Conservation (phyloP, 805 yeast genomes). For the Peterozyma toletana region DNA sequence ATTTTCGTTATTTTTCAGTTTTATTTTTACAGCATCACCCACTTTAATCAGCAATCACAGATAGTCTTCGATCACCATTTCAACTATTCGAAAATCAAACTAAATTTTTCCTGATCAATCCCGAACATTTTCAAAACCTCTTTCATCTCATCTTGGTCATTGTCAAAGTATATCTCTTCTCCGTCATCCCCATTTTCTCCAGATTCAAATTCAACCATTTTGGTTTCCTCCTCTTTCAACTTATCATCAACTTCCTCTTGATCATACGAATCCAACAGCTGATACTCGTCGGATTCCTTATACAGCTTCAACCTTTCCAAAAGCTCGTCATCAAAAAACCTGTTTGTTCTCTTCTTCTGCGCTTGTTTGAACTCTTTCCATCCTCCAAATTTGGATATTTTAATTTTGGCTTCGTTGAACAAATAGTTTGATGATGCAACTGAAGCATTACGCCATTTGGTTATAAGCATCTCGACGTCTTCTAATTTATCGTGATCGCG, state of each 20-base stretch:
- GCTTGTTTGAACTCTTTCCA: conserved; percentile 2
- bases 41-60: no score
- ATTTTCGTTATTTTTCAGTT: no score
- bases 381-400: conserved; percentile 1
- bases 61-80: no score
- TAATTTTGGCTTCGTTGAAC: conserved; percentile 3
- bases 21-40: no score
- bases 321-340: background rate
- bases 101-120: conserved; percentile 2
- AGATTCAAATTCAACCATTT: background rate
- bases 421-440: background rate
- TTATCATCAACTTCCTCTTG: background rate
- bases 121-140: conserved; percentile 3
- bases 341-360: background rate
- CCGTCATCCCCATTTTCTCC: background rate
- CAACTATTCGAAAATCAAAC: conserved; percentile 3
- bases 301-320: background rate
- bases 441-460: conserved; percentile 4
- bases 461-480: background rate
- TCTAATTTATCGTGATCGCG: background rate
- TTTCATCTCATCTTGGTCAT: conserved; percentile 2
- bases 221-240: background rate
- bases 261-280: conserved; percentile 2
- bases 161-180: background rate
- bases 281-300: conserved; percentile 1